Conservation (phyloP, 768 basidiomycete genomes). For the Hypholoma fasciculare region DNA sequence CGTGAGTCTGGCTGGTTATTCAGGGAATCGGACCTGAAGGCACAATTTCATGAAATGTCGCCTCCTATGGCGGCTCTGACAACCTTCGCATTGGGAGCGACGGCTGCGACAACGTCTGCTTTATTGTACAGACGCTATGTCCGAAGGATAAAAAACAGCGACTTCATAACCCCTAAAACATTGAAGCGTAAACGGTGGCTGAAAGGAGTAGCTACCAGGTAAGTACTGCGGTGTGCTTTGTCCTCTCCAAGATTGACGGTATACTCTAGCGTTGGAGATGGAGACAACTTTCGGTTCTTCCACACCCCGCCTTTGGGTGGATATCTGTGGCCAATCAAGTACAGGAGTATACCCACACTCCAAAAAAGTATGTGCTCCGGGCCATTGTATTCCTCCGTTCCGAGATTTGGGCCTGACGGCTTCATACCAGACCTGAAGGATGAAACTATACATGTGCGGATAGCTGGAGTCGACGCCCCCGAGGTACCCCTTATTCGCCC, state of each 20-base stretch:
- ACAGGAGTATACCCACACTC: slow-evolving; percentile 60
- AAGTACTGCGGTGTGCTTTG: slow-evolving; percentile 16
- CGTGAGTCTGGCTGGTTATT: neutral
- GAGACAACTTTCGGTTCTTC: slow-evolving; percentile 86
- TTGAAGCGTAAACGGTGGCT: slow-evolving; percentile 65
- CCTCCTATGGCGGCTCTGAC: slow-evolving; percentile 27
- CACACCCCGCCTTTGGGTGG: slow-evolving; percentile 83
- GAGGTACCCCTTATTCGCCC: slow-evolving; percentile 52
- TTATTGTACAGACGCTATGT: slow-evolving; percentile 52
- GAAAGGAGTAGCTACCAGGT: slow-evolving; percentile 83
- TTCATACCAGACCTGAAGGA: slow-evolving; percentile 61
- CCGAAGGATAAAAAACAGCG: slow-evolving; percentile 59
- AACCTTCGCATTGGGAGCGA: slow-evolving; percentile 41
- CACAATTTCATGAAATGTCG: slow-evolving; percentile 28
- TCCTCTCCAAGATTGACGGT: neutral
- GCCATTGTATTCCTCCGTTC: neutral
- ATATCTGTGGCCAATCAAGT: slow-evolving; percentile 64
- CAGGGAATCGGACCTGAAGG: slow-evolving; percentile 6
- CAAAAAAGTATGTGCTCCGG: slow-evolving; percentile 47
- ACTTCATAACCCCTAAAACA: slow-evolving; percentile 69
- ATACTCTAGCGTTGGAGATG: slow-evolving; percentile 70
- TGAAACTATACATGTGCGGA: slow-evolving; percentile 82
- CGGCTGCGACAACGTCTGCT: slow-evolving; percentile 30
- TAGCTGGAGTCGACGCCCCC: slow-evolving; percentile 92
- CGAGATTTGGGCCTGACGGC: slow-evolving; percentile 1